Conservation (phyloP, 1,284 basidiomycete species). For the Ceratobasidium papillatum region DNA sequence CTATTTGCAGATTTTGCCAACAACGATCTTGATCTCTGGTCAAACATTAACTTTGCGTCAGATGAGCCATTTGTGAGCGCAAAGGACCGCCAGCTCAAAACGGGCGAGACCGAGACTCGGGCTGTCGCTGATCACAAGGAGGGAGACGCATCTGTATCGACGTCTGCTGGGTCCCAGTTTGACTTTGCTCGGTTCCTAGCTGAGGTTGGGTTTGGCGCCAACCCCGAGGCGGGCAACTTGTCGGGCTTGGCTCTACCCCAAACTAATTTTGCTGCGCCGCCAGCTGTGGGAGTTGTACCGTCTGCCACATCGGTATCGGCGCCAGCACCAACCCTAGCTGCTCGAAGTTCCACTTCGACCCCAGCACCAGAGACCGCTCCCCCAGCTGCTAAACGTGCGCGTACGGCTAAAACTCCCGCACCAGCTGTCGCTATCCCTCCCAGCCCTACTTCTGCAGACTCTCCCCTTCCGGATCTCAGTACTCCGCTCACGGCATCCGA, state of each 20-base stretch:
- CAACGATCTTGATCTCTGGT: conserved; percentile 81
- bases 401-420: conserved; percentile 45
- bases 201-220: conserved; percentile 66
- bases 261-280: conserved; percentile 3
- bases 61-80: conserved; percentile 64
- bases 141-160: conserved; percentile 3
- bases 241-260: conserved; percentile 57
- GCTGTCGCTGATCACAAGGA: conserved; percentile 19
- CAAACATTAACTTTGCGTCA: conserved; percentile 78
- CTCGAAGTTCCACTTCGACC: conserved; percentile 57
- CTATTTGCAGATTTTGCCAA: conserved; percentile 73
- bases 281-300: background rate
- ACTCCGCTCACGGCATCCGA: conserved; percentile 62
- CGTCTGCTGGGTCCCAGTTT: conserved; percentile 14
- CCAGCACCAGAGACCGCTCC: conserved; percentile 63
- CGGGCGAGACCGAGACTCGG: conserved; percentile 49
- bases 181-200: conserved; percentile 49
- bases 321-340: conserved; percentile 42
- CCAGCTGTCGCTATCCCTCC: conserved; percentile 47
- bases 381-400: conserved; percentile 42
- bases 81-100: conserved; percentile 43
- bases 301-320: conserved; percentile 40
- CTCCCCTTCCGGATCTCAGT: conserved; percentile 40
- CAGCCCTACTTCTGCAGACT: conserved; percentile 47
- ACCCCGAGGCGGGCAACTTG: background rate